A percentile compares a stretch with the other conserved stretches of the same genome.
Evolutionary conservation across 2,329 filamentous ascomycete species (phyloP).

Genomic region (Periconia digitata): DNA sequence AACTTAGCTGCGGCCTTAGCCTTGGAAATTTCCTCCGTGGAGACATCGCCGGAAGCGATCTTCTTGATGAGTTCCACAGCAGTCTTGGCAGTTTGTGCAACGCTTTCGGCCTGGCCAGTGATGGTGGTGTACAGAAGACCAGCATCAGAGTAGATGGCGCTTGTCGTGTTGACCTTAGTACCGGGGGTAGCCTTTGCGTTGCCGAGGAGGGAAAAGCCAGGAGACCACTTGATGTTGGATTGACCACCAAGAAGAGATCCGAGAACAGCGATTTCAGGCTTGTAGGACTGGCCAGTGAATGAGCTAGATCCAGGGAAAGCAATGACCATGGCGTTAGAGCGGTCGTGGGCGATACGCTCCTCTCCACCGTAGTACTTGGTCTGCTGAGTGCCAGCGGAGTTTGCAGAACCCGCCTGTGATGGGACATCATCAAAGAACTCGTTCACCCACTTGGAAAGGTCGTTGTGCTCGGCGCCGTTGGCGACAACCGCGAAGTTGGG

Average conservation of each 20-base stretch:
- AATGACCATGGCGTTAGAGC: constrained; percentile 82
- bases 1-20: constrained; percentile 93
- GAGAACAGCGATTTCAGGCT: constrained; percentile 87
- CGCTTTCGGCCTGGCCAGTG: constrained; percentile 70
- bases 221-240: constrained; percentile 91
- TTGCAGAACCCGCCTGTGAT: constrained; percentile 32
- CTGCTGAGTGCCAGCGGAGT: constrained; percentile 59
- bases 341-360: constrained; percentile 77
- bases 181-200: constrained; percentile 70
- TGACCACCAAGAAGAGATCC: constrained; percentile 86
- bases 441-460: constrained; percentile 84
- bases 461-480: constrained; percentile 76
- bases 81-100: constrained; percentile 73
- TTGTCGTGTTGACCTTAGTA: constrained; percentile 71
- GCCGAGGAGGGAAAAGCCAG: constrained; percentile 86
- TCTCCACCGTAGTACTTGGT: constrained; percentile 94
- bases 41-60: constrained; percentile 73
- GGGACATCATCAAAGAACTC: constrained; percentile 85
- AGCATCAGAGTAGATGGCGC: constrained; percentile 88
- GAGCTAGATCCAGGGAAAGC: constrained; percentile 90
- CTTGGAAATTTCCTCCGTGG: constrained; percentile 86
- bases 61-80: constrained; percentile 81
- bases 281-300: constrained; percentile 70
- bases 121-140: constrained; percentile 86
- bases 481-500: constrained; percentile 88